Evolutionary conservation across 495 filamentous ascomycete species (phyloP).

Genomic region (Astrothelium macrocarpum): DNA sequence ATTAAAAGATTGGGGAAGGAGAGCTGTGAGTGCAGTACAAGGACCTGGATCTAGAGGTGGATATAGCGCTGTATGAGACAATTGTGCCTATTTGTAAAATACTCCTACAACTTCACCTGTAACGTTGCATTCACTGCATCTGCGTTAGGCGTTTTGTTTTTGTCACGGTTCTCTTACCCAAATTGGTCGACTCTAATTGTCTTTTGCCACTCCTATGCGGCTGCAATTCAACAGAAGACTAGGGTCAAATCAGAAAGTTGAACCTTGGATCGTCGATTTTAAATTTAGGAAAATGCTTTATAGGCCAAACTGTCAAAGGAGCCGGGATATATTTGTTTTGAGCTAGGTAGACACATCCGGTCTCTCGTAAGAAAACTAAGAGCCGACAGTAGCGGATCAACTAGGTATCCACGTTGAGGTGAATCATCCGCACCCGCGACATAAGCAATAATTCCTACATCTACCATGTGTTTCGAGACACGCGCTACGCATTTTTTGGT

Average conservation of each 20-base stretch:
- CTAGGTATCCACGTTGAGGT: no score
- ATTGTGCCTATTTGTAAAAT: not conserved
- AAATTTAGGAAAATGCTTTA: no score
- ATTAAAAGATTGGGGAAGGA: conserved; percentile 73
- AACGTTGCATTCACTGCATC: not conserved
- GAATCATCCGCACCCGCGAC: not conserved
- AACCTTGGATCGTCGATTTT: no score
- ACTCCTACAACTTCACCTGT: not conserved
- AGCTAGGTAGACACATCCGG: no score
- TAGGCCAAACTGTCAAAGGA: no score
- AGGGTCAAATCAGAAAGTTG: not conserved
- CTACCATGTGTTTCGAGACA: not conserved
- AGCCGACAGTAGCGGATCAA: no score
- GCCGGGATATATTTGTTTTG: no score
- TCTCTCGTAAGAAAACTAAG: no score
- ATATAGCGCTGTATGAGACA: conserved; percentile 77
- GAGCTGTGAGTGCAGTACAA: conserved; percentile 73
- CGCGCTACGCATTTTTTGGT: not conserved
- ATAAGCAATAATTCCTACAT: not conserved
- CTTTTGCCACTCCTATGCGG: not conserved
- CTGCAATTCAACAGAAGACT: not conserved
- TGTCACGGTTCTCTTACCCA: not conserved
- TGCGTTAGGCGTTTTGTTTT: not conserved
- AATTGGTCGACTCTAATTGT: not conserved
- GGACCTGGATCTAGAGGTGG: conserved; percentile 72